Percentiles rank a stretch among this genome's conserved stretches.
Conservation (phyloP, 2,329 filamentous ascomycete genomes). For the Apiospora hydei region DNA sequence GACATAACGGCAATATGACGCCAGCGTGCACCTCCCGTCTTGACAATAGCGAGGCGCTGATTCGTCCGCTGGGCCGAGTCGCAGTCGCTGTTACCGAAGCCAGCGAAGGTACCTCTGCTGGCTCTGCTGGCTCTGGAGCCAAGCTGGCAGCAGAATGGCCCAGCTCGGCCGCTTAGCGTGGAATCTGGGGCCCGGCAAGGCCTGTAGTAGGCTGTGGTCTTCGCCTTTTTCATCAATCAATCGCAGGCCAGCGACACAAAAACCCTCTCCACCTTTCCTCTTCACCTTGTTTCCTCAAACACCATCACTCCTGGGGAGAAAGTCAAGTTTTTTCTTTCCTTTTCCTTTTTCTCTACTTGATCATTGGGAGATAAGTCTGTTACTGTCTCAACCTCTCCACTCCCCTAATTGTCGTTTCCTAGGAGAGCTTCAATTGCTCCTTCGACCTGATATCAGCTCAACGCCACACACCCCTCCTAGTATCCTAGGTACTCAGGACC, state of each 20-base stretch:
- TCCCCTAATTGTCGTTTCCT: slow-evolving; percentile 31
- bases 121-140: background rate
- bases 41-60: slow-evolving; percentile 33
- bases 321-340: slow-evolving; percentile 34
- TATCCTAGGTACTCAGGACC: slow-evolving; percentile 35
- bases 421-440: slow-evolving; percentile 43
- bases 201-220: slow-evolving; percentile 27
- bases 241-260: slow-evolving; percentile 38
- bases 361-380: slow-evolving; percentile 40
- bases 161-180: slow-evolving; percentile 28
- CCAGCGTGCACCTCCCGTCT: slow-evolving; percentile 3
- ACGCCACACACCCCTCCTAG: slow-evolving; percentile 30
- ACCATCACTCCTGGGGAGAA: slow-evolving; percentile 31
- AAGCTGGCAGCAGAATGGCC: slow-evolving; percentile 17
- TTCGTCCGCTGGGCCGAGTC: slow-evolving; percentile 43
- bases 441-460: slow-evolving; percentile 29
- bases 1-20: slow-evolving; percentile 20
- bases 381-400: slow-evolving; percentile 40
- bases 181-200: slow-evolving; percentile 27
- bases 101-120: slow-evolving; percentile 13
- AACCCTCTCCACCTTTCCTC: slow-evolving; percentile 47
- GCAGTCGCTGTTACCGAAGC: slow-evolving; percentile 23
- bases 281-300: slow-evolving; percentile 36
- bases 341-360: slow-evolving; percentile 35
- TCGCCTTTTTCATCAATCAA: slow-evolving; percentile 34